A percentile compares a stretch with the other conserved stretches of the same genome.
phyloP scores from a whole-genome alignment of 345 rosid species.

The Erysimum cheiranthoides region DNA sequence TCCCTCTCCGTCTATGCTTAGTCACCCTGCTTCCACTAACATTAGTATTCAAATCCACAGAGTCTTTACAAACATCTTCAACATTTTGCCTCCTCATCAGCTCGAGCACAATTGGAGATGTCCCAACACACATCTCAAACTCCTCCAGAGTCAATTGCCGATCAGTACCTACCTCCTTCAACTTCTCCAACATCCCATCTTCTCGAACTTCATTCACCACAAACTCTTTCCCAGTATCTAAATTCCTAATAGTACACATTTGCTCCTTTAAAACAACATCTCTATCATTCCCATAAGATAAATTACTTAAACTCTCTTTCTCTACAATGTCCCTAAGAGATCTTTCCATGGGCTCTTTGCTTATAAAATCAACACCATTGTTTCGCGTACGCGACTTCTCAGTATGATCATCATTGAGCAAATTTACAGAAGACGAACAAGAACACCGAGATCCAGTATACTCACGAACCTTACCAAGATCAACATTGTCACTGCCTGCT shows the following conservation, averaged over 20 bases:
- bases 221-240: slow-evolving; percentile 88
- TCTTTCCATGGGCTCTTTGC: slow-evolving; percentile 50
- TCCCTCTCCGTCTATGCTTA: slow-evolving; percentile 70
- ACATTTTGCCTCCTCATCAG: slow-evolving; percentile 94
- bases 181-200: slow-evolving; percentile 78
- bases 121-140: slow-evolving; percentile 91
- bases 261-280: slow-evolving; percentile 44
- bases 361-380: slow-evolving; percentile 31
- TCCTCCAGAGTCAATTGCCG: slow-evolving; percentile 92
- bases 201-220: slow-evolving; percentile 84
- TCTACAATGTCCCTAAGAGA: slow-evolving; percentile 43
- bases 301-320: slow-evolving; percentile 20
- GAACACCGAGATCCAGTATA: slow-evolving; percentile 46
- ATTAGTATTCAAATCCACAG: slow-evolving; percentile 49
- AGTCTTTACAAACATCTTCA: slow-evolving; percentile 68
- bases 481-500: slow-evolving; percentile 40
- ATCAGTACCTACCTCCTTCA: slow-evolving; percentile 89
- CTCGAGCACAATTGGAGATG: slow-evolving; percentile 90
- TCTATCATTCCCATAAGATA: slow-evolving; percentile 42
- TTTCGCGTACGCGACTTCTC: slow-evolving; percentile 37
- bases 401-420: slow-evolving; percentile 30
- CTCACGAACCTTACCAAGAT: slow-evolving; percentile 36
- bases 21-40: slow-evolving; percentile 52
- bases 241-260: slow-evolving; percentile 75
- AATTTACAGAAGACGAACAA: slow-evolving; percentile 52